Evolutionary conservation across 495 filamentous ascomycete genomes (phyloP), one percentile per base, ranked within the genome.

Genomic region (Cladorrhinum samala): DNA sequence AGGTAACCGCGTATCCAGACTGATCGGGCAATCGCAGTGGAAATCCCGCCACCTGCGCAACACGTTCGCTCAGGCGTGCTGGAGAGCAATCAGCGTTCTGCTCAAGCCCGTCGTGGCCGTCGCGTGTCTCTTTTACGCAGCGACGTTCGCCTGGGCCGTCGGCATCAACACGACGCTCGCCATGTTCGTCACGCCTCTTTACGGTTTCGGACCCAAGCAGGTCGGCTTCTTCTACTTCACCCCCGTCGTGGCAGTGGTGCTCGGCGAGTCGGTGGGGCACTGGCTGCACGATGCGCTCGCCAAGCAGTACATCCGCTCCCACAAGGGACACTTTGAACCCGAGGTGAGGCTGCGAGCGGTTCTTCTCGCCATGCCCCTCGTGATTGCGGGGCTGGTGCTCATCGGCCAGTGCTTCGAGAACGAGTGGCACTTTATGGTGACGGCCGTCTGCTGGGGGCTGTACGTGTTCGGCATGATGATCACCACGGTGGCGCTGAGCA

Each of bases 391-490:
- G 0, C 58, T 83, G 14, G 68, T 83, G 9, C 61, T 84, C 1
- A 64, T 84, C 27, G 81, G 82, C 19, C 79, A 81, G 57, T 69
- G 72, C 19, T 68, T 84, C 1, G 70, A 79, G 49, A 62, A 73
- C 24, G 58, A 54, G 2, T 81, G 75, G 63, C 80, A 83, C 56
- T 83, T 74, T 60, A 80, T 83, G 72, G 70, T 73, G 8, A 69
- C 74, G 3, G 69, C 75, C 3, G 62, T 84, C n/a, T 73, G 66
- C n/a, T 76, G 75, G 75, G 82, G 73, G 3, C 59, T 77, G 2
- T 79, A 81, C 49, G 74, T 78, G 13, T 77, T 79, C 52, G 81
- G 79, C 0, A 77, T 85, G 60, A 85, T 88, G 77, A 76, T 87
- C 60, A 75, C 78, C 9, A 86, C 83, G 0, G 78, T 82, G 0